Evolutionary conservation across 176 grass and related monocot species (phyloP).

Genomic region (Oryza brachyantha): DNA sequence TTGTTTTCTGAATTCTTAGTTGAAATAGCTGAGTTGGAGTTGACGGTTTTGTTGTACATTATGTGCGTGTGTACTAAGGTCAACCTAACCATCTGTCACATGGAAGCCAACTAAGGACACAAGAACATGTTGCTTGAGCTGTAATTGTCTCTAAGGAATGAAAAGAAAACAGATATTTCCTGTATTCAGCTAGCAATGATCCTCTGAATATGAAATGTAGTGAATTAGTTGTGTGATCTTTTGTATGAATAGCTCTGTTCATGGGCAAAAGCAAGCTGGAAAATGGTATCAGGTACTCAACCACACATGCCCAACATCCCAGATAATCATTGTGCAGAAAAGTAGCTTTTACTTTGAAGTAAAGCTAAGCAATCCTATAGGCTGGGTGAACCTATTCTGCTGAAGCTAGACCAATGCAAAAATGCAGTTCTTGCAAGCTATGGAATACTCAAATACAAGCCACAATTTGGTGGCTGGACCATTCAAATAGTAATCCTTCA

Average conservation of each 20-base stretch:
- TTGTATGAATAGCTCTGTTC: background rate
- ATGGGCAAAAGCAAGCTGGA: constrained; percentile 16
- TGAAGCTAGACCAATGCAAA: background rate
- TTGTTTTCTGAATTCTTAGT: constrained; percentile 21
- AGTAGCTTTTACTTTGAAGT: constrained; percentile 37
- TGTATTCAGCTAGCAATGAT: constrained; percentile 24
- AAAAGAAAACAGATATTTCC: background rate
- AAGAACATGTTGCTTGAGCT: constrained; percentile 44
- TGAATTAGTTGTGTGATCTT: background rate
- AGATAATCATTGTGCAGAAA: constrained; percentile 41
- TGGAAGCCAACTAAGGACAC: constrained; percentile 32
- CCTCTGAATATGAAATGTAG: background rate
- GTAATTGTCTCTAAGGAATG: constrained; percentile 25
- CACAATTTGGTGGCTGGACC: background rate
- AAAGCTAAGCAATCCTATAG: constrained; percentile 27
- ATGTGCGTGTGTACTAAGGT: constrained; percentile 28
- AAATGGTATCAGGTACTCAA: constrained; percentile 38
- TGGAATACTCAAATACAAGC: constrained; percentile 22
- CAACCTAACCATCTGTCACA: constrained; percentile 33
- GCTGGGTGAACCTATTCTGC: background rate
- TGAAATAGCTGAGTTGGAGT: constrained; percentile 16
- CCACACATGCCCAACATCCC: constrained; percentile 26
- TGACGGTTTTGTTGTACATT: constrained; percentile 28
- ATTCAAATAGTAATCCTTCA: background rate
- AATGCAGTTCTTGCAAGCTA: constrained; percentile 14